Percentiles rank a stretch among this genome's conserved stretches.
Evolutionary conservation across 441 rosid species (phyloP).

Genomic region (Metrosideros polymorpha): DNA sequence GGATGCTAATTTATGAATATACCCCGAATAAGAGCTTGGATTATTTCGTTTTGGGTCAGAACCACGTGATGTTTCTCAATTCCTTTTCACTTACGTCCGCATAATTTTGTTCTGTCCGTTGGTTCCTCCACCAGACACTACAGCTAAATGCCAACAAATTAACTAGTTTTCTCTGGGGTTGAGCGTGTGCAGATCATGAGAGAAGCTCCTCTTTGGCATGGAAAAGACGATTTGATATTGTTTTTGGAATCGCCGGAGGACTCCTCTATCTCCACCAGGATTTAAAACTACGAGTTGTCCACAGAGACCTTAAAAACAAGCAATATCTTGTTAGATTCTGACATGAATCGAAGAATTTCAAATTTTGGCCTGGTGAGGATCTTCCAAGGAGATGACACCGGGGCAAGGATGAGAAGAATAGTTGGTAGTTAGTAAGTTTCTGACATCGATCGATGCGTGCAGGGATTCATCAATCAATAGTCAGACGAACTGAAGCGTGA

Average conservation of each 20-base stretch:
- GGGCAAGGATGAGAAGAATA: background rate
- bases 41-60: background rate
- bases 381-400: background rate
- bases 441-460: background rate
- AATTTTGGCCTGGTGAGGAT: background rate
- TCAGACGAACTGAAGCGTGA: rapidly evolving
- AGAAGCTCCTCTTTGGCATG: background rate
- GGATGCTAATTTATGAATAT: background rate
- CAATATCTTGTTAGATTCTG: background rate
- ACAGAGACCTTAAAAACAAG: background rate
- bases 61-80: background rate
- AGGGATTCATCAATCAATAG: background rate
- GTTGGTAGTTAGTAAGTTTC: background rate
- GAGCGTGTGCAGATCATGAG: background rate
- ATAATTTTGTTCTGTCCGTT: background rate
- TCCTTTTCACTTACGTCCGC: background rate
- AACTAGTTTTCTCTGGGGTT: background rate
- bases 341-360: background rate
- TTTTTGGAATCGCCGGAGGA: too few relatives aligned
- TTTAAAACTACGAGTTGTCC: background rate
- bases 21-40: background rate
- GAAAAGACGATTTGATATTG: too few relatives aligned
- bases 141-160: background rate
- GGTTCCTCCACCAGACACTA: background rate
- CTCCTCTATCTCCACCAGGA: too few relatives aligned